Evolutionary conservation across 148 eudicot genomes (phyloP).

Genomic region (Selenicereus undatus): DNA sequence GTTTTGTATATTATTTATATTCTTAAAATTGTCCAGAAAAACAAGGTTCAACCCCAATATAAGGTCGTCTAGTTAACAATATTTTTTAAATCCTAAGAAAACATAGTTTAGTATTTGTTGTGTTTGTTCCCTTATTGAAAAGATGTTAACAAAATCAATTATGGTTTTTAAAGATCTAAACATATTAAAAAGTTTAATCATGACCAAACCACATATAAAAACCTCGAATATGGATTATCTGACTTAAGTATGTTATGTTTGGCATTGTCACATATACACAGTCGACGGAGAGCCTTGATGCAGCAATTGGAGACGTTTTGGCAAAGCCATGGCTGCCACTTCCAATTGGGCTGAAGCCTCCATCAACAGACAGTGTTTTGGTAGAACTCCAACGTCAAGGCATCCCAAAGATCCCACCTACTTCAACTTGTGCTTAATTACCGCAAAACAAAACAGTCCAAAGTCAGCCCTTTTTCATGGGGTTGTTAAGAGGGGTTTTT

Average conservation of each 20-base stretch:
- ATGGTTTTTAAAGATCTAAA: too few species aligned
- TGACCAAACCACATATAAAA: too few species aligned
- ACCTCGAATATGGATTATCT: not conserved
- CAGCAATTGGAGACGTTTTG: slow-evolving; percentile 60
- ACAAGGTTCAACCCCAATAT: too few species aligned
- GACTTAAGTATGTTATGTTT: not conserved
- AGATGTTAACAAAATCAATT: too few species aligned
- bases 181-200: too few species aligned
- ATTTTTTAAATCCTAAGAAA: too few species aligned
- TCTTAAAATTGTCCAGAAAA: too few species aligned
- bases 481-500: slow-evolving; percentile 13
- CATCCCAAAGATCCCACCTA: slow-evolving; percentile 50
- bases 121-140: too few species aligned
- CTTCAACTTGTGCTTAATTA: slow-evolving; percentile 35
- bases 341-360: slow-evolving; percentile 68
- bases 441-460: not conserved
- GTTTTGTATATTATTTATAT: too few species aligned
- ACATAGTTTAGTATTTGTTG: too few species aligned
- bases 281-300: slow-evolving; percentile 68
- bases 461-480: not conserved
- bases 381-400: slow-evolving; percentile 63
- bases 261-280: slow-evolving; percentile 13
- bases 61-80: too few species aligned
- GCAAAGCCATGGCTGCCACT: slow-evolving; percentile 60
- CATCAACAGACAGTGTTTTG: slow-evolving; percentile 51